phyloP scores from a whole-genome alignment of 129 eudicot species.

The Arctium lappa region DNA sequence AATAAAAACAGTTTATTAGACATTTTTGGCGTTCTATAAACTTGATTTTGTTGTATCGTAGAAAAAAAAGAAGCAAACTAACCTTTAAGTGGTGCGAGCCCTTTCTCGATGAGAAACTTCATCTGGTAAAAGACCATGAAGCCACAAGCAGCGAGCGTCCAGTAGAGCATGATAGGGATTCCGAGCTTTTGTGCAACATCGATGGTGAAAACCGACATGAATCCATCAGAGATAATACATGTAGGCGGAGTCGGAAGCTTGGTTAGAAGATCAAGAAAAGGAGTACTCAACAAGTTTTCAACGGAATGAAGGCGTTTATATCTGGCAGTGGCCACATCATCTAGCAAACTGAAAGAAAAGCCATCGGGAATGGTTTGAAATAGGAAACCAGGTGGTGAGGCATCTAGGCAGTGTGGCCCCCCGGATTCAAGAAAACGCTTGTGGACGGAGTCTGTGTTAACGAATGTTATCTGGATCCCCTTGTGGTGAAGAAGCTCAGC shows the following conservation, averaged over 20 bases:
- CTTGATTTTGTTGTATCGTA: neutral
- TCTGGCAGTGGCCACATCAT: neutral
- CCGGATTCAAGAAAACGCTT: neutral
- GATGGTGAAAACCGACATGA: neutral
- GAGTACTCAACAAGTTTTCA: neutral
- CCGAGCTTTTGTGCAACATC: conserved; percentile 2
- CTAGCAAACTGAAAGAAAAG: neutral
- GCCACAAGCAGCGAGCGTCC: neutral
- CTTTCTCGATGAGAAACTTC: neutral
- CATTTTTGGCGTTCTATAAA: too few relatives aligned
- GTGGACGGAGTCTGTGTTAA: neutral
- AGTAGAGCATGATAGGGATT: neutral
- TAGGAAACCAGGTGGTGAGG: neutral
- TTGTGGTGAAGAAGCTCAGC: too few relatives aligned
- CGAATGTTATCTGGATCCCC: too few relatives aligned
- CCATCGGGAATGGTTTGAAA: conserved; percentile 13
- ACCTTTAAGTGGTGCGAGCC: neutral
- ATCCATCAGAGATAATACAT: conserved; percentile 1
- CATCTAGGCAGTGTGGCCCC: neutral
- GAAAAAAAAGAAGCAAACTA: neutral
- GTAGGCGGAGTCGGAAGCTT: neutral
- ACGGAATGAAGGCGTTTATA: neutral
- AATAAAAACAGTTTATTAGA: too few relatives aligned
- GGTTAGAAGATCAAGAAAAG: neutral
- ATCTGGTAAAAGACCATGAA: neutral